A percentile compares a stretch with the other conserved stretches of the same genome.
Conservation (phyloP, 73 alveolate genomes). For the Effrenium voratum region DNA sequence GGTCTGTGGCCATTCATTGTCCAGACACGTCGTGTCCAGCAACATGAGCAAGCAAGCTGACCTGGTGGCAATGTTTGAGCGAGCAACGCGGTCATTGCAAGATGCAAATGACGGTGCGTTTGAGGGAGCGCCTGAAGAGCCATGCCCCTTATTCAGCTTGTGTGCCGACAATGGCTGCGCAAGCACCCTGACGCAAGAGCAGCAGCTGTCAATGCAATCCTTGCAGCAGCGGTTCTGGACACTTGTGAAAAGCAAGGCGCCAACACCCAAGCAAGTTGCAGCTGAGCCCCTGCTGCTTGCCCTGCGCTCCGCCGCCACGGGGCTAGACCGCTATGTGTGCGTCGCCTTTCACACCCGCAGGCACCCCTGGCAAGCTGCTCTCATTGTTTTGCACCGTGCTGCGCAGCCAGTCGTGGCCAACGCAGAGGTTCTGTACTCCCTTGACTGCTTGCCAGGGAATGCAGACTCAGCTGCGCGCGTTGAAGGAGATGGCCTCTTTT, state of each 20-base stretch:
- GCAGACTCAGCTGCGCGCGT: background rate
- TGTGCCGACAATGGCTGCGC: slow-evolving; percentile 15
- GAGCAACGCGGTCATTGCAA: background rate
- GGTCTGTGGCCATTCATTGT: background rate
- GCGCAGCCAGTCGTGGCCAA: background rate
- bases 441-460: background rate
- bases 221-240: slow-evolving; percentile 10
- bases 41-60: too few species aligned
- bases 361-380: slow-evolving; percentile 47
- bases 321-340: background rate
- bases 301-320: background rate
- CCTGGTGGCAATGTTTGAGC: background rate
- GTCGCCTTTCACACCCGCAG: slow-evolving; percentile 28
- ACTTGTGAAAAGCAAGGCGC: background rate
- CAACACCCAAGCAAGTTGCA: background rate
- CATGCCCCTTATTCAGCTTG: background rate
- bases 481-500: background rate
- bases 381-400: background rate
- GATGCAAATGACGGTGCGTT: background rate
- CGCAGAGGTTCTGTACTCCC: background rate
- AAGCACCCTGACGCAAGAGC: background rate
- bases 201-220: background rate
- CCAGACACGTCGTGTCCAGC: slow-evolving; percentile 14
- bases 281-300: slow-evolving; percentile 3
- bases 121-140: background rate